Conservation (phyloP, 352 stramenopile genomes). For the Pythium diclinum region DNA sequence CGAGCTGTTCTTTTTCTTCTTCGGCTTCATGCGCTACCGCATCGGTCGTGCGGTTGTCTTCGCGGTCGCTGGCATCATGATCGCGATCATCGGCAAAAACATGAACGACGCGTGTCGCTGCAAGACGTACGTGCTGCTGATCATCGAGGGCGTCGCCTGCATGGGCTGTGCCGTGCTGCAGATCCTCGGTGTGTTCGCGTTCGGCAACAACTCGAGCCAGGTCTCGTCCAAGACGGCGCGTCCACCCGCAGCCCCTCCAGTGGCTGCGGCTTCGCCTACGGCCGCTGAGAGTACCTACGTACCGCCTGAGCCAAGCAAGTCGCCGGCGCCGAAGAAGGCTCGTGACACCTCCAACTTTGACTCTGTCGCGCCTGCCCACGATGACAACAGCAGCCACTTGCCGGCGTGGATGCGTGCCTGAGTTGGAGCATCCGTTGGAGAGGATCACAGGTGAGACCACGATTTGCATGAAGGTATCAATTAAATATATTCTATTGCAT, state of each 20-base stretch:
- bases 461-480: neutral
- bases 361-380: conserved; percentile 1
- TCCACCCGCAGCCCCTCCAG: neutral
- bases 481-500: conserved; percentile 9
- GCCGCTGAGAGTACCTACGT: conserved; percentile 4
- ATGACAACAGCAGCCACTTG: conserved; percentile 4
- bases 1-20: conserved; percentile 77
- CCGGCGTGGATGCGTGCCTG: conserved; percentile 14
- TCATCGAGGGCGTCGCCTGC: conserved; percentile 53
- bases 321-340: conserved; percentile 1
- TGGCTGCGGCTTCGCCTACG: neutral
- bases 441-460: no score
- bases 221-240: neutral
- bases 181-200: conserved; percentile 41
- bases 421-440: neutral
- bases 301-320: conserved; percentile 11
- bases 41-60: conserved; percentile 58
- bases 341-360: conserved; percentile 6
- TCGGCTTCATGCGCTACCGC: conserved; percentile 77
- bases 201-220: conserved; percentile 47
- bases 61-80: conserved; percentile 58
- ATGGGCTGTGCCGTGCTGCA: conserved; percentile 45
- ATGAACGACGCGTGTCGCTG: conserved; percentile 51
- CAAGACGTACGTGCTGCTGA: conserved; percentile 43
- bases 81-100: conserved; percentile 52